Conservation (phyloP, 2,329 filamentous ascomycete genomes). For the Metarhizium sp. region DNA sequence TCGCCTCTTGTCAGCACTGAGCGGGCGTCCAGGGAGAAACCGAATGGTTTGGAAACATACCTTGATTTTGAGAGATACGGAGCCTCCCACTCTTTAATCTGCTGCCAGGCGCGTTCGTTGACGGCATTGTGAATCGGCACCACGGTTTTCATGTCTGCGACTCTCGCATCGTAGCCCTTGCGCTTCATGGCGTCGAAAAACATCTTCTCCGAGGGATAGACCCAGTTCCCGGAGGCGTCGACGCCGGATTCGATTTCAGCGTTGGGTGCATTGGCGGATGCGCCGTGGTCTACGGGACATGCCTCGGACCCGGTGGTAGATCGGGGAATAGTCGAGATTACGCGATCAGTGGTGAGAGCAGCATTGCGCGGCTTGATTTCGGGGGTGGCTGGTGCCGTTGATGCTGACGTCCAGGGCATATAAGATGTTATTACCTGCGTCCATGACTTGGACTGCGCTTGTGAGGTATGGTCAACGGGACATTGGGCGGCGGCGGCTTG, state of each 20-base stretch:
- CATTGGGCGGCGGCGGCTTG: constrained; percentile 16
- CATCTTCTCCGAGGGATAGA: constrained; percentile 94
- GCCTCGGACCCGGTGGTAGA: constrained; percentile 29
- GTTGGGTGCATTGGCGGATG: constrained; percentile 63
- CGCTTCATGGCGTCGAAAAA: constrained; percentile 96
- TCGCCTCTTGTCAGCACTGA: not conserved
- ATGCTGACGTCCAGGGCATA: constrained; percentile 29
- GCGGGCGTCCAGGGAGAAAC: constrained; percentile 3
- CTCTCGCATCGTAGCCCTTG: constrained; percentile 67
- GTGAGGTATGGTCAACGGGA: constrained; percentile 24
- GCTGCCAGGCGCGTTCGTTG: constrained; percentile 90
- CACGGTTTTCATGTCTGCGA: constrained; percentile 77
- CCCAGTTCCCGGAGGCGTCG: constrained; percentile 77
- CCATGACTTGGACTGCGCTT: constrained; percentile 29
- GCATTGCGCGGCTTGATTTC: constrained; percentile 8
- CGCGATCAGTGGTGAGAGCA: constrained; percentile 55
- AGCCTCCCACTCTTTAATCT: constrained; percentile 84
- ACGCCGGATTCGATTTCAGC: constrained; percentile 68
- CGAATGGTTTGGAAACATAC: constrained; percentile 27
- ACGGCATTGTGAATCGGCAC: constrained; percentile 98
- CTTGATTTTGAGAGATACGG: constrained; percentile 50
- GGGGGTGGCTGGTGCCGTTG: constrained; percentile 12
- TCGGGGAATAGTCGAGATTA: constrained; percentile 71
- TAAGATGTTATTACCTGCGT: constrained; percentile 31
- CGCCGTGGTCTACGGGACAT: constrained; percentile 30